These are phyloP conservation scores for Trichophyton schoenleinii DNA, from an alignment of 2,329 filamentous ascomycete genomes.

Conservation along the genomic window DNA sequence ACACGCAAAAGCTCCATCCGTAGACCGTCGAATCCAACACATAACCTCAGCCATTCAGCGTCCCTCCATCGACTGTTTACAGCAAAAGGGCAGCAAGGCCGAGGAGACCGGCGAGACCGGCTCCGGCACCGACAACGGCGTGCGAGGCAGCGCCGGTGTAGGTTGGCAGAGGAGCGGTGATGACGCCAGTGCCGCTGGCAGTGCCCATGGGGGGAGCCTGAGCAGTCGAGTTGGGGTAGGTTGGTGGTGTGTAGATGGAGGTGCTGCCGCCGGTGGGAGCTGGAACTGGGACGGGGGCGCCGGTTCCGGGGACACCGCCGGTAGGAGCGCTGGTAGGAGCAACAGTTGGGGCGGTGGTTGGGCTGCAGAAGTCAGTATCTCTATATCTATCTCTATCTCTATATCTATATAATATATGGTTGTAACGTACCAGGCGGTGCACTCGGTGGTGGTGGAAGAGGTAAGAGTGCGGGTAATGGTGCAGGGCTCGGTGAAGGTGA, in stretches of 20 bases:
- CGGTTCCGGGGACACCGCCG: background rate
- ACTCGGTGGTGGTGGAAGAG: conserved; percentile 41
- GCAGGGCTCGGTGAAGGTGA: conserved; percentile 61
- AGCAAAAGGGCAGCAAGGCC: conserved; percentile 39
- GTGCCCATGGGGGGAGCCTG: conserved; percentile 14
- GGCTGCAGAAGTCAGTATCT: conserved; percentile 10
- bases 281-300: background rate
- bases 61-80: conserved; percentile 20
- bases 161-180: conserved; percentile 19
- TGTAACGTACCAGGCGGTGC: conserved; percentile 28
- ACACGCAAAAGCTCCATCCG: background rate
- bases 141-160: conserved; percentile 43
- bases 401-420: no score
- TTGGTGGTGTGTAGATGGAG: conserved; percentile 11
- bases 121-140: conserved; percentile 34
- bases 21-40: background rate
- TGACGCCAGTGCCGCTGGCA: conserved; percentile 14
- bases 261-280: conserved; percentile 17
- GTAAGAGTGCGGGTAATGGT: conserved; percentile 44
- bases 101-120: conserved; percentile 41
- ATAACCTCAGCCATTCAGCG: background rate
- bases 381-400: background rate
- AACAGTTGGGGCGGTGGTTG: conserved; percentile 1
- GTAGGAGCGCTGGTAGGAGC: conserved; percentile 9
- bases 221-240: conserved; percentile 16